A percentile compares a stretch with the other conserved stretches of the same genome.
These are phyloP conservation scores for Geranium incanum DNA, from an alignment of 441 rosid genomes.

Conservation along the genomic window DNA sequence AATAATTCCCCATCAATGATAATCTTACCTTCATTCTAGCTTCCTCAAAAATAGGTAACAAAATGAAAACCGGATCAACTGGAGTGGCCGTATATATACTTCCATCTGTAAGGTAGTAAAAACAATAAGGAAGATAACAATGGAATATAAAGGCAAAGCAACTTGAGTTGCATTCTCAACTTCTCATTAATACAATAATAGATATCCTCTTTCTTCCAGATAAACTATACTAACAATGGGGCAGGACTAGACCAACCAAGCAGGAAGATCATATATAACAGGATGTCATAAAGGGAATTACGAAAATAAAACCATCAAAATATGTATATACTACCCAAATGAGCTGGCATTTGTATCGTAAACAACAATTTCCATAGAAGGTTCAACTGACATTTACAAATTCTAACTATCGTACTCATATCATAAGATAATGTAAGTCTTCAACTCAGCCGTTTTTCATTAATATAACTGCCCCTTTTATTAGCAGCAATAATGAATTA, in stretches of 20 bases:
- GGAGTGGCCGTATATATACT: slow-evolving; percentile 63
- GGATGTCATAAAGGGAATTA: background rate
- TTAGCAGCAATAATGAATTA: no score
- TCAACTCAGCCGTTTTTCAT: background rate
- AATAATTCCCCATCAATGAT: background rate
- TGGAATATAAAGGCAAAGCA: background rate
- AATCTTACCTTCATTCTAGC: slow-evolving; percentile 72
- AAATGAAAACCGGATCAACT: slow-evolving; percentile 75
- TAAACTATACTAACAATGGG: no score
- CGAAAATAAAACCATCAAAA: background rate
- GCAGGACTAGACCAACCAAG: background rate
- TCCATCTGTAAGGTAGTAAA: slow-evolving; percentile 47
- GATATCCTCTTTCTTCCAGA: background rate
- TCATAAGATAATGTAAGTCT: no score
- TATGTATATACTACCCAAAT: no score
- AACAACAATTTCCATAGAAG: no score
- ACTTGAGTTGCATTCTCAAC: background rate
- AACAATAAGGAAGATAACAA: background rate
- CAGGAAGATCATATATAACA: background rate
- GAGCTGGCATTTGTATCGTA: background rate
- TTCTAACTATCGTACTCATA: background rate
- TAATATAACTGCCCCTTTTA: background rate
- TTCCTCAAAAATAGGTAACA: slow-evolving; percentile 71
- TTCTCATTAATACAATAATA: background rate
- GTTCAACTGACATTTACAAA: no score